Base-by-base conservation (phyloP, 768 basidiomycete species). In the Podaxis sp. region DNA sequence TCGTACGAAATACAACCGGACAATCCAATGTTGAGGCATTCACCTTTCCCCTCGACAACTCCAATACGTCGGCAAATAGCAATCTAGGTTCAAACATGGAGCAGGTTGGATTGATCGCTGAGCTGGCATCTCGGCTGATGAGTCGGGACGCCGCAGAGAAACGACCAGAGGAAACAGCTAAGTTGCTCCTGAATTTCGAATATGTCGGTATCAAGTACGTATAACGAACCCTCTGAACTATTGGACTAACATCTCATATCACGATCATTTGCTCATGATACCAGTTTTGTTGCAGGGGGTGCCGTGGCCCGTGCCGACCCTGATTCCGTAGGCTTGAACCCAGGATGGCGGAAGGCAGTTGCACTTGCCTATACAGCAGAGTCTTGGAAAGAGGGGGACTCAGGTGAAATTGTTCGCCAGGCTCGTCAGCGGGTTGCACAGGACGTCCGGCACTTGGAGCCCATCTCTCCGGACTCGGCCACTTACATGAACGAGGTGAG, bases 341-440 rank as follows among this genome's bases (percentile, higher is more conserved):
- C 82, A 15, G 78, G 77, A 0, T 85, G 82, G 81, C 74, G 82
- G 12, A 71, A 75, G 17, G 40, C 15, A 42, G 40, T n/a, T 7
- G 40, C 40, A 42, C 40, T 0, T 42, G 15, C 40, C 12, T 13
- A 15, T 15, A 17, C 40, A n/a, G 40, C n/a, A 7, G 40, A 42
- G 2, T 15, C 40, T n/a, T 42, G 40, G 40, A 42, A 42, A 7
- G 40, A 42, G 40, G 40, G 40, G 0, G 40, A 13, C 12, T 42
- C 15, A 42, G n/a, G 40, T 42, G 15, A 42, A 4, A 7, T 42
- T 42, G 40, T 42, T 4, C n/a, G 0, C 1, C 11, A 15, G 17
- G 40, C 40, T 42, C 40, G 1, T 17, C 40, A 42, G 40, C 40
- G 40, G 6, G 28, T 30, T 30, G 28, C 7, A 30, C 28, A 30